Base-by-base conservation (phyloP, 1,284 basidiomycete genomes). In the Mrakiaceae sp. region DNA sequence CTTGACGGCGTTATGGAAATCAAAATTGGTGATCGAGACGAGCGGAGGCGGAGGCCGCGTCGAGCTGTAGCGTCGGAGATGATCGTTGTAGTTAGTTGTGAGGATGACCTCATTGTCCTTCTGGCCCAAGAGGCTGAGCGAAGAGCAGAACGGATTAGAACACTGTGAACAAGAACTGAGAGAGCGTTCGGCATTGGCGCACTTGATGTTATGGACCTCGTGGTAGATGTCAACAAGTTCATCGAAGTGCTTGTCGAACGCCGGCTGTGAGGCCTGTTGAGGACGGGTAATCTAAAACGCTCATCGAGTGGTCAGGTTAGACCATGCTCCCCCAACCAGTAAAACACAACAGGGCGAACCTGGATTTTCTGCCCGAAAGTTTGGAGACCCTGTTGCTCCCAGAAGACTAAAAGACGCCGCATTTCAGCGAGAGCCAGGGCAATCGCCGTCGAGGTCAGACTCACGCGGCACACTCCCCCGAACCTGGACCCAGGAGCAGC, bases 51-150 rank as follows among this genome's bases (percentile, higher is more conserved):
- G 62, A 12, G 54, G 67, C 50, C 55, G 63, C 77, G 63, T 87
- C 77, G 60, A 81, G 80, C 68, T 72, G 40, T 74, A 71, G 60
- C 81, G 80, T 67, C 81, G 79, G 47, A 95, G 78, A 72, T 93
- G 89, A 49, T 85, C 83, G 46, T 81, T 82, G 74, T 98, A 99
- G 7, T 91, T 87, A 40, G 80, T 77, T 0, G 92, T 89, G 60
- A 99, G 81, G 53, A 83, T 83, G 2, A 88, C 82, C 77, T 98
- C 95, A 69, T 93, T 92, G 74, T 98, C 95, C 75, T 94, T 90
- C 59, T 84, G 84, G 5, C 90, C 88, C 0, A 96, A 82, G 3
- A 97, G 80, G 75, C 73, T 74, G 48, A 71, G 60, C 44, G 2
- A 51, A 5, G 51, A 7, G 44, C 14, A 47, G 40, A 48, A 40